These are phyloP conservation scores for Haplographium delicatum DNA, from an alignment of 495 filamentous ascomycete species.

Conservation along the genomic window DNA sequence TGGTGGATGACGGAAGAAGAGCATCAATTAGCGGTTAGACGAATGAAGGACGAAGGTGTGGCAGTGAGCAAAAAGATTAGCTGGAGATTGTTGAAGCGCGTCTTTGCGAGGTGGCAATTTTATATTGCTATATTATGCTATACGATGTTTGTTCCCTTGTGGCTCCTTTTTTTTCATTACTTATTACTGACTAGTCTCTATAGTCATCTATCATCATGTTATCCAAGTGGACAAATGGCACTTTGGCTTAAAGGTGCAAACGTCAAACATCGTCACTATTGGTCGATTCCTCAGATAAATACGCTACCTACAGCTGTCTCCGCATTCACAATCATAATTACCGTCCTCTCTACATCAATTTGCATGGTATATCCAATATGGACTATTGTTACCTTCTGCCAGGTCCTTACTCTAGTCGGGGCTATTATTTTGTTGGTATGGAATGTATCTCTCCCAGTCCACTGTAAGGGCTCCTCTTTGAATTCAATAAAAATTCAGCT, in stretches of 20 bases:
- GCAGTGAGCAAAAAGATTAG: background rate
- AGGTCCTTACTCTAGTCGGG: slow-evolving; percentile 21
- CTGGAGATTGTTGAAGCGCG: slow-evolving; percentile 2
- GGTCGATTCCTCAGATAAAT: slow-evolving; percentile 10
- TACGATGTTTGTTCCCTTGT: slow-evolving; percentile 6
- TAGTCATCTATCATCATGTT: slow-evolving; percentile 13
- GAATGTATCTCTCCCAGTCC: slow-evolving; percentile 36
- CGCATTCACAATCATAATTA: slow-evolving; percentile 1
- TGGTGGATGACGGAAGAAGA: slow-evolving; percentile 43
- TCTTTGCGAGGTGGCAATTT: background rate
- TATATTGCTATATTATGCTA: slow-evolving; percentile 2
- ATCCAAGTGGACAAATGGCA: slow-evolving; percentile 11
- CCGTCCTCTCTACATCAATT: slow-evolving; percentile 8
- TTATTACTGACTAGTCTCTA: background rate
- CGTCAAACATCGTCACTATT: background rate
- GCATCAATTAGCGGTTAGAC: slow-evolving; percentile 34
- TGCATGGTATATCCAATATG: slow-evolving; percentile 15
- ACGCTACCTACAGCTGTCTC: slow-evolving; percentile 6
- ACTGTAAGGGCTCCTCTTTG: too few relatives aligned
- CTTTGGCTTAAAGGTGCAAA: slow-evolving; percentile 2
- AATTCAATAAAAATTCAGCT: too few relatives aligned
- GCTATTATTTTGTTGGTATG: slow-evolving; percentile 31
- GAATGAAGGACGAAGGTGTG: slow-evolving; percentile 13
- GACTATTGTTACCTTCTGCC: slow-evolving; percentile 8
- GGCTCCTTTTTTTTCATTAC: background rate